Evolutionary conservation across 208 protist genomes (phyloP), one percentile per base, ranked within the genome.

Genomic region (Leishmania arabica): DNA sequence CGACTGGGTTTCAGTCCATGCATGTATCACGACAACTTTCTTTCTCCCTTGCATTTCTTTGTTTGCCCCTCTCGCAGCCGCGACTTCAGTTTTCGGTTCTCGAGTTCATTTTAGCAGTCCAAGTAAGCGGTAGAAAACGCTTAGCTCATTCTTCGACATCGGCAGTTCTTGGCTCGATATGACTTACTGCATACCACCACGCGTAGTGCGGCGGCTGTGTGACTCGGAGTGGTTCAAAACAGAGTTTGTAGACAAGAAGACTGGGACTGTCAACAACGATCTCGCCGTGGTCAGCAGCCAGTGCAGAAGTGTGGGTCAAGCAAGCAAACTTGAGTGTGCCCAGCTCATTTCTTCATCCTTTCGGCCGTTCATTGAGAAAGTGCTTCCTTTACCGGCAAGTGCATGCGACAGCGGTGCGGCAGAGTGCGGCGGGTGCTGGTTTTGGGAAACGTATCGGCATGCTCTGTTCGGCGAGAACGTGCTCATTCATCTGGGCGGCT

Each of bases 391-490:
- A 62, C 90, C 88, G 37, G 71, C 70, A 34, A 58, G 58, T 42
- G 15, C 8, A 31, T 37, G 49, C 7, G 42, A 31, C 11, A 56
- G 24, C 17, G 24, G 19, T 27, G 40, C 40, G 37, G 75, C 82
- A 51, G 60, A 83, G 11, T 88, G 89, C 73, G 91, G 90, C 31
- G 90, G 90, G 3, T 73, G 81, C 54, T 96, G 93, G 93, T 95
- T 95, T 81, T 96, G 93, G 93, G 90, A 91, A 79, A 80, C 77
- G 15, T 95, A 94, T 69, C 88, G 91, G 27, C 88, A 93, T 70
- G 86, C 78, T n/a, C 73, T 96, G 11, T 88, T 86, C 42, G 89
- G 93, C 11, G 89, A 93, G 49, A 86, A 94, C 72, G 81, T 95
- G 6, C 71, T 92, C 42, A 54, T 91, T 13, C 56, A 90, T 47